Evolutionary conservation across 75 land plant genomes (phyloP), one percentile per base, ranked within the genome.

Genomic region (Cryptomeria japonica): DNA sequence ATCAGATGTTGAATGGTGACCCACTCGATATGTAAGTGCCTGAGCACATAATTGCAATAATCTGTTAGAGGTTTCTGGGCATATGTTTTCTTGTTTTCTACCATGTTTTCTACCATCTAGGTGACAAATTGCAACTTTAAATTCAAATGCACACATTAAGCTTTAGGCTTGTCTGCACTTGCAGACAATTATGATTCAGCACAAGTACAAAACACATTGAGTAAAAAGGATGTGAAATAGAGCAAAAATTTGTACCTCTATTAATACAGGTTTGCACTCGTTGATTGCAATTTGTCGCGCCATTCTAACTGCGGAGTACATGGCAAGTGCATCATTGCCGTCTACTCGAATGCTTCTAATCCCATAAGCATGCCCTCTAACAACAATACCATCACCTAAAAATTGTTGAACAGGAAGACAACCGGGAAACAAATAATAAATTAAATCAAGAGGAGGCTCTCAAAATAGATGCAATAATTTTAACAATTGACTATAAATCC

Each of bases 1-100:
- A 91, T 97, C 99, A 0, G 98, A 96, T 73, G 99, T 96, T 14
- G 99, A 96, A 88, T 97, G 99, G 88, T 97, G 99, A 11, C 98
- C 95, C 1, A 93, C 99, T 86, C 99, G 88, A 73, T 97, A 97
- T 18, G 98, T 97, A 36, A 97, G 87, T 82, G 94, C 98, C 99
- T 96, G 83, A 7, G 19, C 7, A 64, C n/a, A 64, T 64, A 64
- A 25, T 64, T 25, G n/a, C 70, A 64, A 64, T 7, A 64, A 64
- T 64, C 70, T 25, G 70, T 22, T 41, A 79, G 7, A 39, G 22
- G 5, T 41, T 3, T 79, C 41, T 79, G 1, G 32, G n/a, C 84
- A 82, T 82, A 80, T 22, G n/a, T 46, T 82, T 42, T 82, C 28
- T 38, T 42, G 53, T 13, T n/a, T 42, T 46, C 22, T 47, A 82